Evolutionary conservation across 1,284 basidiomycete genomes (phyloP), one percentile per base, ranked within the genome.

Genomic region (Phellopilus nigrolimitatus): DNA sequence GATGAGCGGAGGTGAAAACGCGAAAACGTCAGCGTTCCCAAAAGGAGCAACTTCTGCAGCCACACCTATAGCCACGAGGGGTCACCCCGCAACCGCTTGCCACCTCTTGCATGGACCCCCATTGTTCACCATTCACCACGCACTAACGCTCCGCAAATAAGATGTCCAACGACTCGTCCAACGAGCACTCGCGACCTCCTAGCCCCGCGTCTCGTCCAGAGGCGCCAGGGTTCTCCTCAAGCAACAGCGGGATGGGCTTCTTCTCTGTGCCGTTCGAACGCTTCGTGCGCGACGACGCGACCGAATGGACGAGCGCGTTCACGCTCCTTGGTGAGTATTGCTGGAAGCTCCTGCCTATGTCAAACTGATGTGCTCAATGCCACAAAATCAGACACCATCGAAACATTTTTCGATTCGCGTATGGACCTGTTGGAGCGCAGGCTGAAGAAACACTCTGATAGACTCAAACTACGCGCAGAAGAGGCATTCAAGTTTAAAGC

Each of bases 371-470:
- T 49, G 50, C 51, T 49, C 44, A 40, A 30, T 17, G 21, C 28
- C 51, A 44, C n/a, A 19, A 22, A 59, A 88, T 12, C 19, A 52
- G 88, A 91, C 64, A 91, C 88, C n/a, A 72, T 91, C 67, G 89
- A 93, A 66, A 93, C 90, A 0, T 93, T 84, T 64, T 91, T 89
- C 61, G 91, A 95, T 68, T 92, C 93, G 2, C 84, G 90, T 57
- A 73, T 97, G 56, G 94, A 97, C 66, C 78, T 97, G 1, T 72
- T 95, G 31, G 91, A 95, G 63, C 82, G 94, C 33, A 82, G 83
- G 51, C 78, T 95, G 28, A 86, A 91, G 67, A 91, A 88, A 52
- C 91, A 92, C 59, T 84, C 88, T 53, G 87, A 91, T 56, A 76
- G 81, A 51, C 75, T 95, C 55, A 91, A 88, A 70, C 71, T 78